These are phyloP conservation scores for Kwoniella botswanensis DNA, from an alignment of 768 basidiomycete species.

Conservation along the genomic window DNA sequence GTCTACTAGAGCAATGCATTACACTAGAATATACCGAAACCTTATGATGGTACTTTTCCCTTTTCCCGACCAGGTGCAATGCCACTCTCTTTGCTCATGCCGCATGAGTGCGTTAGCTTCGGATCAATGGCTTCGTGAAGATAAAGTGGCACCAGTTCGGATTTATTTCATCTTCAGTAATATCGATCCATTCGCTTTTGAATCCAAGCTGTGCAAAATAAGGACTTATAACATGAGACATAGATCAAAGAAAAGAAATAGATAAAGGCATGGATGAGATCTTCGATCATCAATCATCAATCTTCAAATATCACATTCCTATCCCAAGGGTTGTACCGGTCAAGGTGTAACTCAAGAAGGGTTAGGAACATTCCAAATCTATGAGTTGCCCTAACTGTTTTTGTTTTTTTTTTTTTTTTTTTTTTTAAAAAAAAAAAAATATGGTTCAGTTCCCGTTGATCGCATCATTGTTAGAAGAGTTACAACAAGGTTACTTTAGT, in stretches of 20 bases:
- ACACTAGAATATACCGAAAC: not conserved
- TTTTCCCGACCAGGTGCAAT: not conserved
- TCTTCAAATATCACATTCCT: no score
- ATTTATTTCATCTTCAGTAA: not conserved
- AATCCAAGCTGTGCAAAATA: not conserved
- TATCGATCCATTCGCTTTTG: not conserved
- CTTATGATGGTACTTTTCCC: not conserved
- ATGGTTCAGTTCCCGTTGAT: not conserved
- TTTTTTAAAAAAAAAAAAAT: no score
- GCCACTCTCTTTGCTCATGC: not conserved
- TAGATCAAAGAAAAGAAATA: no score
- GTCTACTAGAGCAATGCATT: not conserved
- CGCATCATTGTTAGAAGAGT: not conserved
- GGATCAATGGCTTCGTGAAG: no score
- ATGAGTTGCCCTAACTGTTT: no score
- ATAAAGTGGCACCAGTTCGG: not conserved
- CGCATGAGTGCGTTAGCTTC: not conserved
- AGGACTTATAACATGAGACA: no score
- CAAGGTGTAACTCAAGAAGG: no score
- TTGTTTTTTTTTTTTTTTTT: no score
- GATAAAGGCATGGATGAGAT: not conserved
- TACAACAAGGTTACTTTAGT: not conserved
- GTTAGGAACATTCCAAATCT: no score
- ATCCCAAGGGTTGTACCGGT: no score
- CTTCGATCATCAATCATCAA: not conserved